Percentiles rank a stretch among this genome's conserved stretches.
Evolutionary conservation across 305 asterid genomes (phyloP).

Genomic region (Solanum hybrid): DNA sequence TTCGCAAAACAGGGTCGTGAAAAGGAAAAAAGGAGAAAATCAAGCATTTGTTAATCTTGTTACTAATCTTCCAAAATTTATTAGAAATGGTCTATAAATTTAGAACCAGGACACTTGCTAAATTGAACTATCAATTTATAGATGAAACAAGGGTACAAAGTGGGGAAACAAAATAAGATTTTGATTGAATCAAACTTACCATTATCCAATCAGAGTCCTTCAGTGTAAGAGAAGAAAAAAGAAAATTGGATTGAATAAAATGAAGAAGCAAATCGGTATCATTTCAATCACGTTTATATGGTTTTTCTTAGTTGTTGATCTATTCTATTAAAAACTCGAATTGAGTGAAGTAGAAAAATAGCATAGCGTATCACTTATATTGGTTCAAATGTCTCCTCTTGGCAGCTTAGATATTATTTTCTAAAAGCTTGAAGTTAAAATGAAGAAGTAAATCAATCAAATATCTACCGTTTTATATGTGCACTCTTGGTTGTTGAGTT

Average conservation of each 20-base stretch:
- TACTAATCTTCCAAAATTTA: background rate
- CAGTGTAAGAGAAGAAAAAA: background rate
- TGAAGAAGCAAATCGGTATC: background rate
- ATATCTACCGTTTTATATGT: too few species aligned
- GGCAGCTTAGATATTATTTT: background rate
- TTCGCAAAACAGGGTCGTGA: too few species aligned
- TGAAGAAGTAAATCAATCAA: background rate
- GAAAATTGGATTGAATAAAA: background rate
- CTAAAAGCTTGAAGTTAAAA: background rate
- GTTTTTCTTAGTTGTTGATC: background rate
- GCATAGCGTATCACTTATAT: background rate
- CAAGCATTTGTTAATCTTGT: too few species aligned
- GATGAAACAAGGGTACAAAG: background rate
- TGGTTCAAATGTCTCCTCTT: background rate
- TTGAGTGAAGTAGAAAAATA: background rate
- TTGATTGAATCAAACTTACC: background rate
- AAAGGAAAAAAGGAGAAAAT: too few species aligned
- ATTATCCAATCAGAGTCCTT: background rate
- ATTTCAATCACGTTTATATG: background rate
- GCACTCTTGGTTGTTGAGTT: background rate
- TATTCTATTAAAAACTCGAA: background rate
- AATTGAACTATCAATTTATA: background rate
- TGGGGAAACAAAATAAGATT: background rate
- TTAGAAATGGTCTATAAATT: background rate
- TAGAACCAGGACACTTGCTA: background rate